Base-by-base conservation (phyloP, 2,329 filamentous ascomycete genomes). In the Trichoderma afroharzianum region DNA sequence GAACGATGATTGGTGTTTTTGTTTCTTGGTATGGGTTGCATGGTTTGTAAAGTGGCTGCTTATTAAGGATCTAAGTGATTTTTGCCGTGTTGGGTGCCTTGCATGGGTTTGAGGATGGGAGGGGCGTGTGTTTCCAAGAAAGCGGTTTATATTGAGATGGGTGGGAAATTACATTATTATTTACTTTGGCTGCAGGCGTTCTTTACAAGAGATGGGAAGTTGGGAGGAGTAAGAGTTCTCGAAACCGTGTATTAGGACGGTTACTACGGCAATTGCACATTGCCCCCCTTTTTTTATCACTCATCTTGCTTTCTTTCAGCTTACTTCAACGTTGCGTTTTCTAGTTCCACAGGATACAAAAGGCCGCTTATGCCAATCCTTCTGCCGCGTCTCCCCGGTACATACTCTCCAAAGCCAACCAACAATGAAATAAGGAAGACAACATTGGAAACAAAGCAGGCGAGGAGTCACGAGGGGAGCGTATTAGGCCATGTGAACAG, bases 61-160 rank as follows among this genome's bases (percentile, higher is more conserved):
- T 68, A 59, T 26, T 33, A 39, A 30, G 26, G 63, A 53, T 39
- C n/a, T 68, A 5, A 26, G 57, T 33, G 55, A 5, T 47, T 50
- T 33, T 59, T 50, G 36, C 55, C 66, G 36, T n/a, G 57, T 68
- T 68, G 66, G 66, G 36, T 68, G 66, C 55, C 66, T 68, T 68
- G 66, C 55, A 61, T 59, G 66, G 57, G 30, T 59, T 15, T n/a
- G 30, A 32, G 7, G 57, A 59, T 59, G 57, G 57, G 66, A 28
- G 64, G 12, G 26, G 47, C 12, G 33, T 43, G 33, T 58, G 33
- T 24, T 26, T 28, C 30, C 18, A n/a, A 26, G 24, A 26, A 15
- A 36, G 58, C 39, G 32, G 12, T 61, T 12, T n/a, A 11, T 58
- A 21, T 21, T 15, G 8, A 58, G 12, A 32, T 43, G 39, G 39